Evolutionary conservation across 2,329 filamentous ascomycete genomes (phyloP), one percentile per base, ranked within the genome.

Genomic region (Alternaria gaisen): DNA sequence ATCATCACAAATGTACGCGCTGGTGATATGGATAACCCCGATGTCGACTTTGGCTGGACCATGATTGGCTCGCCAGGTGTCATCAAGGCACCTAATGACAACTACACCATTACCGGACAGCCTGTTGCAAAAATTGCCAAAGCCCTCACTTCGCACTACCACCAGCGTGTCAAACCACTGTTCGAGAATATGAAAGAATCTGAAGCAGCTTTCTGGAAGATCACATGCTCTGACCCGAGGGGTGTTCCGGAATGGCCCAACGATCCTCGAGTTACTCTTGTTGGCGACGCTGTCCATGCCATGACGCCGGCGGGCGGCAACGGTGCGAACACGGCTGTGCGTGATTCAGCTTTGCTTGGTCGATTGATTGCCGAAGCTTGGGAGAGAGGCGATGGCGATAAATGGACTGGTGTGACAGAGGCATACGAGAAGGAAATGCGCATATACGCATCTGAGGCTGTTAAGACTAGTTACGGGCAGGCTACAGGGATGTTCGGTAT

Each of bases 181-280:
- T 85, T 90, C 60, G 85, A 88, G 6, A 67, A 87, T 36, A 88
- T 89, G 85, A 72, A 79, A 5, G 84, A 83, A 56, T 64, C 74
- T 0, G 85, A 90, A 64, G 85, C 87, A 0, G 87, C 88, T 0
- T 90, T 90, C 65, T 89, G 87, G 86, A 90, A 88, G 67, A 89
- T 90, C 48, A 89, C 87, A 2, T 89, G 86, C 65, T 88, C 86
- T 0, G 83, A 81, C 0, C 87, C 87, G 0, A 80, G 80, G 0
- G 87, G 87, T 1, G 85, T 90, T 0, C 87, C 88, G 0, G 80
- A 84, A 44, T 90, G 88, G 88, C 67, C 77, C 9, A 89, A 87
- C 44, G 83, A 87, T 54, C 81, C 84, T 0, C 81, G 87, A 0
- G 78, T 83, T 1, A 82, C 81, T 0, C 59, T 83, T 3, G 74